Conservation (phyloP, 2,329 filamentous ascomycete species). For the Metarhizium sp. region DNA sequence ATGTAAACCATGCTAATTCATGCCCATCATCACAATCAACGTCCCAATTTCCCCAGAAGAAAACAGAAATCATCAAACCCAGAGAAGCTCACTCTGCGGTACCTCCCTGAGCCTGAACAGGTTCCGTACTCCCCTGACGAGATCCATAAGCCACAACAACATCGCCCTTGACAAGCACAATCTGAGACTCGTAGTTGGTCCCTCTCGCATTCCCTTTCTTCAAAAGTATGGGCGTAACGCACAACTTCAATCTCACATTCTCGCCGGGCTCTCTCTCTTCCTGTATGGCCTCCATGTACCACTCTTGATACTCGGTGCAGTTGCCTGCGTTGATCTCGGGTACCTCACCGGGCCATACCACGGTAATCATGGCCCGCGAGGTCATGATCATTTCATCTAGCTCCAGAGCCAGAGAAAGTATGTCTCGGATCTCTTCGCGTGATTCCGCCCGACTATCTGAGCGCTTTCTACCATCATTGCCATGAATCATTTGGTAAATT, state of each 20-base stretch:
- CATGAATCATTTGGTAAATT: not conserved
- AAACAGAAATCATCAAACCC: not conserved
- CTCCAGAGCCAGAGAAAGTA: not conserved
- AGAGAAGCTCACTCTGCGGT: not conserved
- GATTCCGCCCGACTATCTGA: not conserved
- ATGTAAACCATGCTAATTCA: too few relatives aligned
- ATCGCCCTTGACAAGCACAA: not conserved
- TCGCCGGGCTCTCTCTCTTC: not conserved
- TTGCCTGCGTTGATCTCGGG: not conserved
- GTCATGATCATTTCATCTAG: not conserved
- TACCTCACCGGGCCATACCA: not conserved
- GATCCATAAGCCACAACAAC: not conserved
- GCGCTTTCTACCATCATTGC: not conserved
- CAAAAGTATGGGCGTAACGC: slow-evolving; percentile 4
- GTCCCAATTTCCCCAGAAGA: not conserved
- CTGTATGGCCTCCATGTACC: not conserved
- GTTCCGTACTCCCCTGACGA: not conserved
- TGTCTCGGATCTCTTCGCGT: not conserved
- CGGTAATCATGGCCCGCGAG: not conserved
- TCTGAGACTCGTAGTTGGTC: not conserved
- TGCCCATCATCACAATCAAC: not conserved
- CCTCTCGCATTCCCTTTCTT: not conserved
- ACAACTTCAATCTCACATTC: not conserved
- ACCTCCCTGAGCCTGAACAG: not conserved
- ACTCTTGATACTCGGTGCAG: not conserved